Percentiles rank a stretch among this genome's conserved stretches.
Evolutionary conservation across 1,284 basidiomycete genomes (phyloP).

Genomic region (Moniliella sp.): DNA sequence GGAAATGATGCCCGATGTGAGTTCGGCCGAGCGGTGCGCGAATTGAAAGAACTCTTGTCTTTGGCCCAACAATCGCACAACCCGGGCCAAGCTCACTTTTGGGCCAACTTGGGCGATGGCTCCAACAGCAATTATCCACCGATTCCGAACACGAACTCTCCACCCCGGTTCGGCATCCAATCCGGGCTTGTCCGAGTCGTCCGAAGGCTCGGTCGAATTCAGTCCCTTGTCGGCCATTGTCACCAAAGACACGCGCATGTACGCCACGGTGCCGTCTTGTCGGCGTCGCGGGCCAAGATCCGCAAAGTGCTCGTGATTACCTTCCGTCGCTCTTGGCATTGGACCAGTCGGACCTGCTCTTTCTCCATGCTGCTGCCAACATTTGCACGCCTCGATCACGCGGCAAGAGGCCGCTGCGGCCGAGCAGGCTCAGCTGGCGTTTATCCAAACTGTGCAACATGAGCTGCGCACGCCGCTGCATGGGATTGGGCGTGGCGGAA

Average conservation of each 20-base stretch:
- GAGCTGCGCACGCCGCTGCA: constrained; percentile 19
- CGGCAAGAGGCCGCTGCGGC: constrained; percentile 10
- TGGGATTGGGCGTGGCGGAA: constrained; percentile 18
- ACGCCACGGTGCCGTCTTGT: constrained; percentile 8
- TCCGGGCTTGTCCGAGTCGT: background rate
- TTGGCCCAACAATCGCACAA: too few relatives aligned
- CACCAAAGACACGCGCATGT: constrained; percentile 1
- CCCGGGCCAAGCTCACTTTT: background rate
- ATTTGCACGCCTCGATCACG: constrained; percentile 7
- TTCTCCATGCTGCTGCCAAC: constrained; percentile 6
- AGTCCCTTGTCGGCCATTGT: background rate
- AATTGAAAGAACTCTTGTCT: background rate
- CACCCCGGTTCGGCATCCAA: background rate
- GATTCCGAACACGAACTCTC: background rate
- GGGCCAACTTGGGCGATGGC: background rate
- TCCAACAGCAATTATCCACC: background rate
- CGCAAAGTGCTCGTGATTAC: constrained; percentile 11
- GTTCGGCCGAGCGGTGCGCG: background rate
- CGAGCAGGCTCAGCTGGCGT: constrained; percentile 14
- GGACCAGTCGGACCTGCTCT: constrained; percentile 10
- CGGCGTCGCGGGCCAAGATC: constrained; percentile 6
- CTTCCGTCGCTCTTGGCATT: constrained; percentile 5
- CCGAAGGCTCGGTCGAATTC: background rate
- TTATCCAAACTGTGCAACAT: constrained; percentile 15
- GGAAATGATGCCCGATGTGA: too few relatives aligned